Percentiles rank a stretch among this genome's conserved stretches.
These are phyloP conservation scores for Komagataella kurtzmanii DNA, from an alignment of 805 yeast genomes.

Conservation along the genomic window DNA sequence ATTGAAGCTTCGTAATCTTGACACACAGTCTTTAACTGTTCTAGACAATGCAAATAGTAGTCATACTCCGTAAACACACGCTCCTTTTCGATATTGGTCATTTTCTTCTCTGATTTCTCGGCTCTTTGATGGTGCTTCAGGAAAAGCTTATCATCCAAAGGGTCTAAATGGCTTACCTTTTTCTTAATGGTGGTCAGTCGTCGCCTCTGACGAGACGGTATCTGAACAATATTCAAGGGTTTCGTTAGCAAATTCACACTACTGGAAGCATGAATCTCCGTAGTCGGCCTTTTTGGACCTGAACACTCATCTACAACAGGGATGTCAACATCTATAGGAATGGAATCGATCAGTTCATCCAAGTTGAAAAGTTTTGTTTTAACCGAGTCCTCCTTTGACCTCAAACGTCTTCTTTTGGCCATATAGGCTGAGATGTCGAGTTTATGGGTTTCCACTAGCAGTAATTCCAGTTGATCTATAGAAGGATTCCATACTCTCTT, in stretches of 20 bases:
- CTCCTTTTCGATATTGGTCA: slow-evolving; percentile 39
- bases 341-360: slow-evolving; percentile 2
- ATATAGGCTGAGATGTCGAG: background rate
- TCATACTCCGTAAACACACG: slow-evolving; percentile 45
- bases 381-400: background rate
- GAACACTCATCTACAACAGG: slow-evolving; percentile 8
- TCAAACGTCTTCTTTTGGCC: background rate
- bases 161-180: slow-evolving; percentile 17
- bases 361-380: background rate
- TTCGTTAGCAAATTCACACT: background rate
- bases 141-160: slow-evolving; percentile 31
- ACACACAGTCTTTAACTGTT: slow-evolving; percentile 13
- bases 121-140: slow-evolving; percentile 39
- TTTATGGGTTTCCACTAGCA: background rate
- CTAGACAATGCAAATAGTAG: slow-evolving; percentile 30
- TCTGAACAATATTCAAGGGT: background rate
- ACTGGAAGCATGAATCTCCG: background rate
- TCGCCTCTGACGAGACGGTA: background rate
- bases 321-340: background rate
- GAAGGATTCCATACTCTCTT: background rate
- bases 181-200: background rate
- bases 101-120: slow-evolving; percentile 51
- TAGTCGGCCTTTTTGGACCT: background rate
- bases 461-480: background rate
- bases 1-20: slow-evolving; percentile 4